Evolutionary conservation across 768 basidiomycete species (phyloP).

Genomic region (Gautieria morchelliformis): DNA sequence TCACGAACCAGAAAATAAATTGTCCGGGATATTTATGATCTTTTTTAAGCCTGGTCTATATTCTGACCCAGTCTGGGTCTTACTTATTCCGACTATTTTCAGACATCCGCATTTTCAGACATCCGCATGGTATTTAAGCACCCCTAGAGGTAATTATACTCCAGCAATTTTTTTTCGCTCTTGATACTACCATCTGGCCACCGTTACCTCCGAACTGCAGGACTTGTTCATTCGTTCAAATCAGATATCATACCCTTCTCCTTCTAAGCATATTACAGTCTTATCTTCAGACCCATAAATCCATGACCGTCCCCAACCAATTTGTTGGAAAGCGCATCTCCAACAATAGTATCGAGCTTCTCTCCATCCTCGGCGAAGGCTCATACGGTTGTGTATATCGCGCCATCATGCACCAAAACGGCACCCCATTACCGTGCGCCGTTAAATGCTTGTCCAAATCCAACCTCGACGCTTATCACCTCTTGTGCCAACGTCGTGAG

Average conservation of each 20-base stretch:
- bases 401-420: conserved; percentile 46
- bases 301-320: background rate
- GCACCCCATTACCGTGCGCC: background rate
- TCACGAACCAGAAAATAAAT: background rate
- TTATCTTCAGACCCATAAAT: background rate
- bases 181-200: background rate
- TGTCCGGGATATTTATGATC: background rate
- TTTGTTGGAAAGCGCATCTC: conserved; percentile 74
- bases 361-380: conserved; percentile 81
- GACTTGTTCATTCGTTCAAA: background rate
- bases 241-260: too few species aligned
- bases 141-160: background rate
- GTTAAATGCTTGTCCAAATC: conserved; percentile 25
- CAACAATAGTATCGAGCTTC: conserved; percentile 69
- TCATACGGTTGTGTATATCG: conserved; percentile 96
- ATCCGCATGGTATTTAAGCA: background rate
- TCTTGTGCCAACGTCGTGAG: conserved; percentile 90
- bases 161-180: background rate
- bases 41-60: background rate
- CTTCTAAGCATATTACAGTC: background rate
- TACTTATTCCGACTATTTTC: background rate
- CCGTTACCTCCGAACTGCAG: background rate
- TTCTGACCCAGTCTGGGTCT: background rate
- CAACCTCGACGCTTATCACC: conserved; percentile 59
- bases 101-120: background rate